These are phyloP conservation scores for Pichia sp. DNA, from an alignment of 1,139 yeast species.

Conservation along the genomic window DNA sequence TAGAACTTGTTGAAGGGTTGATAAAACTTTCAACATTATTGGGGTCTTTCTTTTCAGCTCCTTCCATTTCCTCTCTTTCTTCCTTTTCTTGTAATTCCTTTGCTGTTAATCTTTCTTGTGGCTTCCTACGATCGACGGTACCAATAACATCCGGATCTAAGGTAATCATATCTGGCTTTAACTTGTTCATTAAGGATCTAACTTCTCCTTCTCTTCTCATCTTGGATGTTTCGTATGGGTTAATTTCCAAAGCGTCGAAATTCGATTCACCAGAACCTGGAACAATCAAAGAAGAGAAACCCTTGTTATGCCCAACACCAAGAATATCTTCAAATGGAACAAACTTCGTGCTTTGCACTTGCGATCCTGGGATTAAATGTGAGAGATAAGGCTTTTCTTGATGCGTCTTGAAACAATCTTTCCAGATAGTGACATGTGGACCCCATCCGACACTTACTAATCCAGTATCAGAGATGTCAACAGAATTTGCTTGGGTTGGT, in stretches of 20 bases:
- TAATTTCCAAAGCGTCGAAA: slow-evolving; percentile 87
- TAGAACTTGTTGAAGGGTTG: slow-evolving; percentile 63
- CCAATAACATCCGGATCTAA: slow-evolving; percentile 89
- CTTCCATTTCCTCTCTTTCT: slow-evolving; percentile 32
- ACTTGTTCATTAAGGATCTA: slow-evolving; percentile 73
- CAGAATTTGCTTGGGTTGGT: slow-evolving; percentile 80
- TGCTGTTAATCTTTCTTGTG: slow-evolving; percentile 55
- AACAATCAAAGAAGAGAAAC: slow-evolving; percentile 72
- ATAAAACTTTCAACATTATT: slow-evolving; percentile 31
- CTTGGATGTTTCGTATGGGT: slow-evolving; percentile 86
- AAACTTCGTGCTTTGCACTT: slow-evolving; percentile 57
- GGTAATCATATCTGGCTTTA: slow-evolving; percentile 87
- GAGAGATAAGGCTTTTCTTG: slow-evolving; percentile 87
- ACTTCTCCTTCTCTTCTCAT: slow-evolving; percentile 96
- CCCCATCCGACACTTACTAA: slow-evolving; percentile 89
- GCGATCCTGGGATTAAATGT: slow-evolving; percentile 75
- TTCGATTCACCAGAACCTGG: slow-evolving; percentile 99
- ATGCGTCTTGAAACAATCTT: slow-evolving; percentile 57
- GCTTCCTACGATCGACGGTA: slow-evolving; percentile 66
- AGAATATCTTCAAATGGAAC: slow-evolving; percentile 96
- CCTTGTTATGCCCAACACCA: slow-evolving; percentile 78
- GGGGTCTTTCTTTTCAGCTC: slow-evolving; percentile 29
- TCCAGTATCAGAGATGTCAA: slow-evolving; percentile 84
- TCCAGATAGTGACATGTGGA: slow-evolving; percentile 87
- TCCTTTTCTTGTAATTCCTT: slow-evolving; percentile 43